Conservation (phyloP, 2,329 filamentous ascomycete species). For the Fusarium graminum region DNA sequence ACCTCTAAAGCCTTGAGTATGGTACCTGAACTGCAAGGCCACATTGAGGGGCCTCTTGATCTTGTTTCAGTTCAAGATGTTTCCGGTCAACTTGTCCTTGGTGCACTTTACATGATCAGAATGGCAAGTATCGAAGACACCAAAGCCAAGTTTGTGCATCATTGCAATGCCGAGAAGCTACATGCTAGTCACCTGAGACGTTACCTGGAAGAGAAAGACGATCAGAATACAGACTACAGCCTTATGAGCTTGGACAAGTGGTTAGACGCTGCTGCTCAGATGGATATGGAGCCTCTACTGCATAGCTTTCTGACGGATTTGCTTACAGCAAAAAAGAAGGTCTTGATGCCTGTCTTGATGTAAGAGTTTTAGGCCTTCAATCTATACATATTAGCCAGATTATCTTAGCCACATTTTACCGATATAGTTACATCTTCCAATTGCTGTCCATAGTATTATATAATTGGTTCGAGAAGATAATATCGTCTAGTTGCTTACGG, state of each 20-base stretch:
- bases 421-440: too few relatives aligned
- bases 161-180: neutral
- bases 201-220: neutral
- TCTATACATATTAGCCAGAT: too few relatives aligned
- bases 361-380: too few relatives aligned
- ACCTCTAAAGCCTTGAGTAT: neutral
- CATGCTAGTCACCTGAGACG: neutral
- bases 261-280: neutral
- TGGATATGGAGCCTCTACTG: neutral
- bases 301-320: neutral
- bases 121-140: neutral
- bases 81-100: neutral
- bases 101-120: neutral
- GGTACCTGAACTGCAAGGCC: neutral
- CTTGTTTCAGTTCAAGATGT: neutral
- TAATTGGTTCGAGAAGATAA: too few relatives aligned
- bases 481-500: too few relatives aligned
- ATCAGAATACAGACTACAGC: neutral
- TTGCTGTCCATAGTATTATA: too few relatives aligned
- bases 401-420: too few relatives aligned
- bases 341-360: too few relatives aligned
- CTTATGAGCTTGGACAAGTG: neutral
- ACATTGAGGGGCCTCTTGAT: neutral
- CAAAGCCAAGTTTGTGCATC: neutral
- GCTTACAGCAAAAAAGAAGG: too few relatives aligned